Conservation (phyloP, 140 eudicot genomes). For the Ambrosia hybrid region DNA sequence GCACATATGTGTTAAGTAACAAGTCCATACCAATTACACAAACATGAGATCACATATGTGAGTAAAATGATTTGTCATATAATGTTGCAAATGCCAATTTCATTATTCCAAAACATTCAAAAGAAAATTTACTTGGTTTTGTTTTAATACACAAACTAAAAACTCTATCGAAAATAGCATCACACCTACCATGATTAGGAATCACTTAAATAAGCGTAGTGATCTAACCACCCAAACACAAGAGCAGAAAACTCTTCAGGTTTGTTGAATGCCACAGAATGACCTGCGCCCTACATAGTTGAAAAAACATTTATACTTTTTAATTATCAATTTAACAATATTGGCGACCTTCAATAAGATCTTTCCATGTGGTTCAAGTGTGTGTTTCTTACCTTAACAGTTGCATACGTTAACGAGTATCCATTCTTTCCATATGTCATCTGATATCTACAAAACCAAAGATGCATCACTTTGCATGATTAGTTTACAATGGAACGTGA, state of each 20-base stretch:
- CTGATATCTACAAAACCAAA: constrained; percentile 21
- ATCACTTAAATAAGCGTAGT: neutral
- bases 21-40: too few relatives aligned
- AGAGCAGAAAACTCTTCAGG: constrained; percentile 5
- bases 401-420: constrained; percentile 19
- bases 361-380: neutral
- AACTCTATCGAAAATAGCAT: neutral
- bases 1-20: too few relatives aligned
- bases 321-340: neutral
- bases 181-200: neutral
- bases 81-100: too few relatives aligned
- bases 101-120: too few relatives aligned
- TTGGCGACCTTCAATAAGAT: too few relatives aligned
- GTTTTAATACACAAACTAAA: neutral
- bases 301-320: neutral
- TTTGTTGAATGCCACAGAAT: constrained; percentile 23
- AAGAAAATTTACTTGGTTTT: too few relatives aligned
- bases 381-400: constrained; percentile 21
- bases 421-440: constrained; percentile 17
- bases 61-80: too few relatives aligned
- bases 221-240: constrained; percentile 8
- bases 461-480: neutral
- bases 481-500: neutral
- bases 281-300: constrained; percentile 12
- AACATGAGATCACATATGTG: too few relatives aligned